Evolutionary conservation across 805 yeast genomes (phyloP), one percentile per base, ranked within the genome.

Genomic region (Wickerhamiella siamensis): DNA sequence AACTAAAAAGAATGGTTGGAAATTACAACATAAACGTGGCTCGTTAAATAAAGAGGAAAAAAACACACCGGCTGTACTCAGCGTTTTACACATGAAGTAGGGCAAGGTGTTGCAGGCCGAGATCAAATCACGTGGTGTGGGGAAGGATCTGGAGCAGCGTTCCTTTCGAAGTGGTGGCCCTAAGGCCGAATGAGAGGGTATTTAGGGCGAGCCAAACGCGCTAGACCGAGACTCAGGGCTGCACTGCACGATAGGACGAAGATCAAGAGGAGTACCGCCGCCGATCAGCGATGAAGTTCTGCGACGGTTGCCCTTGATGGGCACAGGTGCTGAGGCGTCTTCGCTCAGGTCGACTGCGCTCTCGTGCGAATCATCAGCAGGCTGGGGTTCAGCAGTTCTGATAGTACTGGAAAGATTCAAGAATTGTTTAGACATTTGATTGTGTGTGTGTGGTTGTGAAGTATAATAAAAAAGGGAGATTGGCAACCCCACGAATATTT

Each of bases 281-380:
- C 53, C 53, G 26, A 36, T 34, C 52, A 50, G 45, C 5, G 53
- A 50, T 8, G 50, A 44, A 1, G 48, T 35, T 15, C 53, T 26
- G 4, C 49, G 35, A n/a, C 51, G 48, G 32, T 34, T 29, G 17
- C 27, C 18, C 31, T 24, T 36, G 31, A 10, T 24, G 29, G 29
- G 29, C 29, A 24, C 10, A 24, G 29, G 29, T 6, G 29, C 29
- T 12, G 29, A 8, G 6, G 29, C 29, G 6, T 6, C 6, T 6
- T 12, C 29, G 29, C 10, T 8, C 10, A 24, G 29, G 12, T 24
- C 29, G 12, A 24, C 33, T 2, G 38, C 36, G 40, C 14, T 20
- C 12, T n/a, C 39, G 10, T 10, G 41, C 16, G n/a, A 38, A 16
- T 38, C 44, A 16, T 35, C 17, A 4, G 40, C 40, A 4, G n/a